phyloP scores from a whole-genome alignment of 768 basidiomycete species.

The Pleurotus pulmonarius region DNA sequence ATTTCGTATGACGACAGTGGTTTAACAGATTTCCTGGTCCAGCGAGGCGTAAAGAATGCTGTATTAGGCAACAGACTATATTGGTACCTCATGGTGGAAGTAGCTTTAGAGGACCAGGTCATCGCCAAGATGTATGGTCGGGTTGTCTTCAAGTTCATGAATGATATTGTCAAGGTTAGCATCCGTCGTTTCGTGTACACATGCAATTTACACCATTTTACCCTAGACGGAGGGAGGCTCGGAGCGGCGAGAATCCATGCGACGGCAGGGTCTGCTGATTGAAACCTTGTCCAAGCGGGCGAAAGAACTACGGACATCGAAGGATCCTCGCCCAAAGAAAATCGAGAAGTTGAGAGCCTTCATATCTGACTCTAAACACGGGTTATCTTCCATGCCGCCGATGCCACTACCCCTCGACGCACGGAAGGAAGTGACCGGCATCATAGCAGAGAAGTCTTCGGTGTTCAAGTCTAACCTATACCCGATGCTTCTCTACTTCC shows the following conservation, averaged over 20 bases:
- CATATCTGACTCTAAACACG: slow-evolving; percentile 82
- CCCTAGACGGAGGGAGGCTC: slow-evolving; percentile 66
- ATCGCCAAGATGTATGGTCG: slow-evolving; percentile 92
- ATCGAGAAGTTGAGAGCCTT: slow-evolving; percentile 91
- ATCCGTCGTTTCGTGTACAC: not conserved
- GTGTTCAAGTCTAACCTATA: slow-evolving; percentile 98
- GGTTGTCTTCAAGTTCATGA: slow-evolving; percentile 89
- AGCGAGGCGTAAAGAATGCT: slow-evolving; percentile 76
- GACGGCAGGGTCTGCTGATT: slow-evolving; percentile 88
- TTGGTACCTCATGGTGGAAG: slow-evolving; percentile 98
- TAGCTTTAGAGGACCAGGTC: slow-evolving; percentile 79
- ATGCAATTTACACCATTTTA: not conserved
- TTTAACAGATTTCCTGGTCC: slow-evolving; percentile 87
- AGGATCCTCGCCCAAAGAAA: slow-evolving; percentile 94
- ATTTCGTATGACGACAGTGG: slow-evolving; percentile 91
- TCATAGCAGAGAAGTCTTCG: slow-evolving; percentile 87
- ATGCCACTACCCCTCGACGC: slow-evolving; percentile 92
- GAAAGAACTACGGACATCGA: slow-evolving; percentile 81
- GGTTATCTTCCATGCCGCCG: slow-evolving; percentile 71
- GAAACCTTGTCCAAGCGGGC: slow-evolving; percentile 84
- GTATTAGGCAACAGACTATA: slow-evolving; percentile 89
- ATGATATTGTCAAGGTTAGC: slow-evolving; percentile 78
- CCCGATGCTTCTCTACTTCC: slow-evolving; percentile 88
- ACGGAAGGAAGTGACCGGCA: slow-evolving; percentile 77
- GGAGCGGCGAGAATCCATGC: slow-evolving; percentile 82